Conservation (phyloP, 164 flowering plant species). For the Macadamia integrifolia region DNA sequence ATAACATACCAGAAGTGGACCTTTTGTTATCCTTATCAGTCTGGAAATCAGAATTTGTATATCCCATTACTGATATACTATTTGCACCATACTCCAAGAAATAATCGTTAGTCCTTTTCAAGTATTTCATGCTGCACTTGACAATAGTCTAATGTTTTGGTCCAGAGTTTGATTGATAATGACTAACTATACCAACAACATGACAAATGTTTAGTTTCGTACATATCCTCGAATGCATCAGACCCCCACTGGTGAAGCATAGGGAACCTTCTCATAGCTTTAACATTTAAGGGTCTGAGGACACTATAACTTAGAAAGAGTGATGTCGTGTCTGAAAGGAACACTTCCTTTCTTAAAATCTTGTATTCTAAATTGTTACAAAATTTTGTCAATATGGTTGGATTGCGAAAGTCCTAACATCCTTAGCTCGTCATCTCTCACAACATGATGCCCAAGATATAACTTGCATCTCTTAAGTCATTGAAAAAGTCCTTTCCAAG, state of each 20-base stretch:
- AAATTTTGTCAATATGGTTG: neutral
- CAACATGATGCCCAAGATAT: conserved; percentile 7
- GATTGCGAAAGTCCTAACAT: neutral
- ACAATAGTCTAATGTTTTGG: conserved; percentile 2
- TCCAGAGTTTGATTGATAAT: conserved; percentile 4
- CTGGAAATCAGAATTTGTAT: neutral
- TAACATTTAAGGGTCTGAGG: neutral
- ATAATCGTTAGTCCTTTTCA: neutral
- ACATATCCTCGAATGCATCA: conserved; percentile 7
- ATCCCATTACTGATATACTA: neutral
- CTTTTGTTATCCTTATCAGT: neutral
- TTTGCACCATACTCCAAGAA: neutral
- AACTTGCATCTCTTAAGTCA: conserved; percentile 10
- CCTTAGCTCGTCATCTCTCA: conserved; percentile 1
- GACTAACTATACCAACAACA: conserved; percentile 9
- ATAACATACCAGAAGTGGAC: neutral
- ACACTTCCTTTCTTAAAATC: conserved; percentile 6
- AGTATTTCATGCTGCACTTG: conserved; percentile 2
- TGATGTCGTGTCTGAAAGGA: conserved; percentile 4
- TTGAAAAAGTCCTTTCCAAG: neutral
- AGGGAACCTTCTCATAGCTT: conserved; percentile 3
- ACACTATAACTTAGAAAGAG: neutral
- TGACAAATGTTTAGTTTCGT: conserved; percentile 8
- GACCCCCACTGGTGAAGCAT: conserved; percentile 1
- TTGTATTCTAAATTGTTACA: neutral